Conservation (phyloP, 345 rosid species). For the Syzygium jambos region DNA sequence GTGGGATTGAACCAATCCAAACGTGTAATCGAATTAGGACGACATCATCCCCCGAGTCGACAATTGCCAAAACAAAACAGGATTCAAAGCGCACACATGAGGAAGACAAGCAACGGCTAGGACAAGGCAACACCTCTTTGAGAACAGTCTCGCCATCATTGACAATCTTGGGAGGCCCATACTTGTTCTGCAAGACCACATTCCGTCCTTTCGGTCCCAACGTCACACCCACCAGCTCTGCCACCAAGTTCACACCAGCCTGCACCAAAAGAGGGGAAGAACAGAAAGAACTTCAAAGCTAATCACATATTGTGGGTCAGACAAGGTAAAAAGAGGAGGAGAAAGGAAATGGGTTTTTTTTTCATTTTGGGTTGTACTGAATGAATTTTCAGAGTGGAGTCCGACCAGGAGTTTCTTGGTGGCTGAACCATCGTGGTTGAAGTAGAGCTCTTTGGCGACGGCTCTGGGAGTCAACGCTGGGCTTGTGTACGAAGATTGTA, state of each 20-base stretch:
- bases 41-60: not conserved
- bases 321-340: not conserved
- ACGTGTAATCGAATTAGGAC: not conserved
- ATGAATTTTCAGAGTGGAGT: not conserved
- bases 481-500: slow-evolving; percentile 14
- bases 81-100: not conserved
- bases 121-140: slow-evolving; percentile 42
- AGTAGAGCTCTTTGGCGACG: slow-evolving; percentile 66
- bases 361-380: not conserved
- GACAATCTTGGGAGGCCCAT: slow-evolving; percentile 91
- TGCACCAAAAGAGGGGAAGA: slow-evolving; percentile 11
- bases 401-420: slow-evolving; percentile 79
- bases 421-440: slow-evolving; percentile 80
- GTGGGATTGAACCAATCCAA: not conserved
- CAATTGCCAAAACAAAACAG: not conserved
- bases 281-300: not conserved
- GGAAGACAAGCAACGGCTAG: not conserved
- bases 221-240: slow-evolving; percentile 82
- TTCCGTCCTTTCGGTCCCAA: slow-evolving; percentile 95
- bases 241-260: slow-evolving; percentile 82
- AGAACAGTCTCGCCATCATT: slow-evolving; percentile 96
- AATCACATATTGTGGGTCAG: not conserved
- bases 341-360: not conserved
- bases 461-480: slow-evolving; percentile 12
- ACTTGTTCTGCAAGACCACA: slow-evolving; percentile 84